Evolutionary conservation across 176 grass and related monocot genomes (phyloP).

Genomic region (Triticum dicoccoides): DNA sequence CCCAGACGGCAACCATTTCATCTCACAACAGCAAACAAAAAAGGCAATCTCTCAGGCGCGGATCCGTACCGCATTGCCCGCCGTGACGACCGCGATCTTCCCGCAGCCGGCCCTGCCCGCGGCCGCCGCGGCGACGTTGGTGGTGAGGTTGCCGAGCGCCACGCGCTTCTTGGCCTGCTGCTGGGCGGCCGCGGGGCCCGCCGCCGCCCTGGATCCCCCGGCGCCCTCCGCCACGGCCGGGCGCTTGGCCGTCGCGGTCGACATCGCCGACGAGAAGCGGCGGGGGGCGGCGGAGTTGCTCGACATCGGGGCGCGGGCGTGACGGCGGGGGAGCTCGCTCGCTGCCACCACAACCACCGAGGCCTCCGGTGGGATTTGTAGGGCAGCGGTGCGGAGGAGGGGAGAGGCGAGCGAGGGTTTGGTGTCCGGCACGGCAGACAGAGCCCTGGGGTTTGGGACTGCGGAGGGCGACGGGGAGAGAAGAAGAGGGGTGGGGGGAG

Average conservation of each 20-base stretch:
- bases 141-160: slow-evolving; percentile 76
- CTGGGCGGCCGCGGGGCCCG: slow-evolving; percentile 29
- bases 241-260: slow-evolving; percentile 45
- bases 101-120: slow-evolving; percentile 9
- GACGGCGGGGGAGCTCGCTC: background rate
- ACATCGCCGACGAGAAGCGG: slow-evolving; percentile 19
- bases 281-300: slow-evolving; percentile 28
- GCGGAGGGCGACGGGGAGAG: background rate
- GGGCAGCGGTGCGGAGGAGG: background rate
- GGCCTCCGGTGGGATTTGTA: background rate
- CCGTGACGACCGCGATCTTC: slow-evolving; percentile 23
- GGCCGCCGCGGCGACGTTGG: slow-evolving; percentile 29
- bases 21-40: too few species aligned
- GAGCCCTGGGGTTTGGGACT: background rate
- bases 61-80: slow-evolving; percentile 32
- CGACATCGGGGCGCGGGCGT: slow-evolving; percentile 26
- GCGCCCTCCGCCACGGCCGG: slow-evolving; percentile 38
- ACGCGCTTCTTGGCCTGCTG: slow-evolving; percentile 89
- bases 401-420: background rate
- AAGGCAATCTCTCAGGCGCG: background rate
- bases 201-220: background rate
- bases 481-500: background rate
- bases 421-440: slow-evolving; percentile 14
- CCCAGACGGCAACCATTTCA: background rate
- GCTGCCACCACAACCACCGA: background rate